phyloP scores from a whole-genome alignment of 2,329 filamentous ascomycete species.

The Aspergillus ochraceoroseus region DNA sequence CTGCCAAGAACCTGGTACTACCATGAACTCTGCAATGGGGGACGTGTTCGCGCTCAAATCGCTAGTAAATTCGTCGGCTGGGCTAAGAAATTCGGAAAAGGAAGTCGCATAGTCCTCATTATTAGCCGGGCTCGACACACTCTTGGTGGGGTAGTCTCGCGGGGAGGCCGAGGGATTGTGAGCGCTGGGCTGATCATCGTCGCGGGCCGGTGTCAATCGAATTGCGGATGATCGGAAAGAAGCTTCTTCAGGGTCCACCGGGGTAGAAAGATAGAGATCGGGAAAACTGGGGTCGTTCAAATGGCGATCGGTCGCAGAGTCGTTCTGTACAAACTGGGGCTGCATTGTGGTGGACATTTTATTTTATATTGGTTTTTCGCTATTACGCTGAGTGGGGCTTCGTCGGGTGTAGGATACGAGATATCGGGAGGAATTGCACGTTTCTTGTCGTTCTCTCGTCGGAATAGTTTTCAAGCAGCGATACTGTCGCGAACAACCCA shows the following conservation, averaged over 20 bases:
- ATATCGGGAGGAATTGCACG: too few species aligned
- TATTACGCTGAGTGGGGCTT: too few species aligned
- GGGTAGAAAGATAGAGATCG: constrained; percentile 40
- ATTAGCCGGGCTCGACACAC: constrained; percentile 12
- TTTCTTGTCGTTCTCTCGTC: background rate
- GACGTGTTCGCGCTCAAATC: constrained; percentile 29
- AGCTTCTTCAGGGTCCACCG: constrained; percentile 38
- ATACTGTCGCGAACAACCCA: too few species aligned
- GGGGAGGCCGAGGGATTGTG: constrained; percentile 18
- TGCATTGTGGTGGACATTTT: constrained; percentile 22
- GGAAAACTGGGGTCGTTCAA: constrained; percentile 33
- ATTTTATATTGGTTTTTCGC: background rate
- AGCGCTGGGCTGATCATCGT: constrained; percentile 20
- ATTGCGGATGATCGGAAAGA: constrained; percentile 34
- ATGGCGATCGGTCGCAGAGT: constrained; percentile 25
- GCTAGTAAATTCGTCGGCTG: constrained; percentile 27
- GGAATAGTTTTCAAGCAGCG: background rate
- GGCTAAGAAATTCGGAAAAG: constrained; percentile 30
- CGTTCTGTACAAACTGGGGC: constrained; percentile 21
- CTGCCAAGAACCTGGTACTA: constrained; percentile 20
- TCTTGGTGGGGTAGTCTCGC: constrained; percentile 8
- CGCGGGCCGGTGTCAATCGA: constrained; percentile 28
- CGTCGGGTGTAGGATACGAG: too few species aligned
- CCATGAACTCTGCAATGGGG: constrained; percentile 22
- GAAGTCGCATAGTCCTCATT: constrained; percentile 19